Base-by-base conservation (phyloP, 2,329 filamentous ascomycete species). In the Alternaria ethzedia region DNA sequence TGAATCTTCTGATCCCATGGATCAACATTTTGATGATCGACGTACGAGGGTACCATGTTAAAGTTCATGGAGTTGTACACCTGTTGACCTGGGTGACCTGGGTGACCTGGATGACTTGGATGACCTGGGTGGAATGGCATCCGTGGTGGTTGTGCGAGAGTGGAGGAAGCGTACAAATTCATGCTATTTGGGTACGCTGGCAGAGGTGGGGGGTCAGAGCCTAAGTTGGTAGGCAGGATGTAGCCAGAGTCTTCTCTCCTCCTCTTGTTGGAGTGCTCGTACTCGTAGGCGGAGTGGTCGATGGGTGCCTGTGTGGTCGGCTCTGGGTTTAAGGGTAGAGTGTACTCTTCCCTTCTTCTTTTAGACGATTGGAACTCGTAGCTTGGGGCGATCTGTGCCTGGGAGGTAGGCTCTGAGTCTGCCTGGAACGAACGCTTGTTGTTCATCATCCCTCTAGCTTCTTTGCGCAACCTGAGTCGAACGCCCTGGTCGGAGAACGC, bases 401-500 rank as follows among this genome's bases (percentile, higher is more conserved):
- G 49, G 8, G 30, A 36, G 20, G 28, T 36, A 10, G 49, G 21
- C 49, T 52, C 49, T n/a, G 64, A 54, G 13, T 63, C 67, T 54
- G 65, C 61, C n/a, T 64, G 65, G 46, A 67, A 72, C 8, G 58
- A 36, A 45, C 75, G 67, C 63, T 76, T 78, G 54, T 63, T 70
- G 23, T 70, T 70, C 65, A 74, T 73, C 62, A 74, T 70, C 12
- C 72, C 70, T 41, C 92, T 86, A 47, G 92, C 91, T 78, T 97
- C 93, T 77, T 97, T 97, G 58, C 93, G 88, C 50, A 97, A 85
- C 56, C 93, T 87, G 30, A 97, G 83, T 55, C 93, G 90, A 13
- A 97, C 92, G 9, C 94, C 94, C 77, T 97, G 93, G 72, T 97
- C 93, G 67, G 91, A 91, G 78, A 97, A 95, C 0, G 91, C 89